Percentiles rank a stretch among this genome's conserved stretches.
Conservation (phyloP, 345 rosid genomes). For the Excoecaria agallocha region DNA sequence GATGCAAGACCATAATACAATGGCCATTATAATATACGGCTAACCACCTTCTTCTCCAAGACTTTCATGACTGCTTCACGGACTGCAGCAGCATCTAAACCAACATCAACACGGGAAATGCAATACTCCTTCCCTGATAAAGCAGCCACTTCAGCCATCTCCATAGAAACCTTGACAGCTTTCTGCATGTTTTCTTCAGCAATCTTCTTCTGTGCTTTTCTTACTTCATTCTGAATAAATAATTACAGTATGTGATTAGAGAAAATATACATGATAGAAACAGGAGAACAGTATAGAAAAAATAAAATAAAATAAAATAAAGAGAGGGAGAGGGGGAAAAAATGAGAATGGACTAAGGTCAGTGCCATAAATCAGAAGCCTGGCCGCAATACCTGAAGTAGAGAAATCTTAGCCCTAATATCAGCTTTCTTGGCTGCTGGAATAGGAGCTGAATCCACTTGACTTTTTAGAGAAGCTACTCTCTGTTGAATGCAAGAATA, state of each 20-base stretch:
- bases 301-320: not conserved
- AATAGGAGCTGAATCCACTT: conserved; percentile 66
- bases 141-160: conserved; percentile 63
- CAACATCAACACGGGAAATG: conserved; percentile 70
- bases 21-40: not conserved
- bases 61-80: conserved; percentile 90
- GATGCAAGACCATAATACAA: not conserved
- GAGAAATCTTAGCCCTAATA: conserved; percentile 62
- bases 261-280: not conserved
- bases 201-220: conserved; percentile 81
- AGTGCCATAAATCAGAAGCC: conserved; percentile 2
- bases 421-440: conserved; percentile 90
- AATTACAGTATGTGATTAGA: not conserved
- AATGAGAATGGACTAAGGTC: not conserved
- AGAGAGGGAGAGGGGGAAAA: not conserved
- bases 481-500: conserved; percentile 38
- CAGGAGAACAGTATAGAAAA: not conserved
- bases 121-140: conserved; percentile 74
- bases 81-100: conserved; percentile 89
- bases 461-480: conserved; percentile 77
- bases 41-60: conserved; percentile 57
- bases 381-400: conserved; percentile 59
- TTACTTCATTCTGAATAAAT: conserved; percentile 54
- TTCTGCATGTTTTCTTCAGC: conserved; percentile 77
- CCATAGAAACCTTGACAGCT: conserved; percentile 60